Evolutionary conservation across 306 rosid species (phyloP), one percentile per base, ranked within the genome.

Genomic region (Castanea crenata): DNA sequence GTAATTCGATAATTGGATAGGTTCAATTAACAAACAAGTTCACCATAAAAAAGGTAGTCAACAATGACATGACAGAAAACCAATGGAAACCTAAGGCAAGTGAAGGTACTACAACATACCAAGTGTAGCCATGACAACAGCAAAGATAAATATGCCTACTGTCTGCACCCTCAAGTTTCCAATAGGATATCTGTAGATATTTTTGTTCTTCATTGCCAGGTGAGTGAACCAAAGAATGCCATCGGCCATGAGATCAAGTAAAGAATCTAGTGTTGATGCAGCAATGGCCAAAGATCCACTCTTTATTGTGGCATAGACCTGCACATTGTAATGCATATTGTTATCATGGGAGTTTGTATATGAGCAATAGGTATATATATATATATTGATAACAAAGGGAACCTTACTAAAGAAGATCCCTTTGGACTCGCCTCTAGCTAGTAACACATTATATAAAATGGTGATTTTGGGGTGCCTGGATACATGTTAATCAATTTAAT

Each of bases 181-280:
- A 49, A 95, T 95, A 4, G 99, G 99, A 61, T 90, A 93, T 70
- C 81, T 57, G 63, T 95, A 95, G 11, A 93, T 91, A 82, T 93
- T 95, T 64, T 88, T 79, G 76, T 52, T 89, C 84, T 88, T 95
- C 99, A 95, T 95, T 61, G 97, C 75, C 73, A 91, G 10, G 87
- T 95, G 99, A 46, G 96, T 90, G 81, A 89, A 95, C 98, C 98
- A 93, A 19, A 95, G 99, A 75, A 95, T 91, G 10, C 97, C 98
- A 77, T 97, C 99, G 29, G 99, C 97, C 89, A 88, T 74, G 64
- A 88, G 86, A 79, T 88, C 89, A 5, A 88, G 88, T 78, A 95
- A 77, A 3, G 91, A 88, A 74, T 88, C 91, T 34, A 88, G 79
- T 44, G 91, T 88, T 19, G 91, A 88, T 19, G 91, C 91, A n/a